phyloP scores from a whole-genome alignment of 1,284 basidiomycete genomes.

The Cryptococcus amylolentus region DNA sequence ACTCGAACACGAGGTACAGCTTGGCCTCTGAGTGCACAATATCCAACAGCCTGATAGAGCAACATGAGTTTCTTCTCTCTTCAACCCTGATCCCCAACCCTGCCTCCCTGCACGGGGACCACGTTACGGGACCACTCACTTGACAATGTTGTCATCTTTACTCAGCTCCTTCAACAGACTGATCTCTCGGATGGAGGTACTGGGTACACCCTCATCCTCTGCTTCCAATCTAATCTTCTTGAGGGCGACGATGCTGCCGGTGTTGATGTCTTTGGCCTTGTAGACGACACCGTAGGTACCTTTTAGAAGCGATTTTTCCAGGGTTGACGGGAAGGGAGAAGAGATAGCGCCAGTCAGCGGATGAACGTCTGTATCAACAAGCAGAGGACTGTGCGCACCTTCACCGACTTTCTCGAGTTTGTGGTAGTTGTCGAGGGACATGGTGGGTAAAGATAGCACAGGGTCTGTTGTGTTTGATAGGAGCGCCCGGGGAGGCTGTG shows the following conservation, averaged over 20 bases:
- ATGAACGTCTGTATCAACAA: not conserved
- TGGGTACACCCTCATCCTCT: constrained; percentile 90
- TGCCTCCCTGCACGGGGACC: not conserved
- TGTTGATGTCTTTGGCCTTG: constrained; percentile 76
- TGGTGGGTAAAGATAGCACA: constrained; percentile 6
- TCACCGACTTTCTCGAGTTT: constrained; percentile 80
- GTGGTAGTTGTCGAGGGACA: constrained; percentile 52
- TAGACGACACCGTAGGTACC: constrained; percentile 99
- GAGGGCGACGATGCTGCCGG: constrained; percentile 78
- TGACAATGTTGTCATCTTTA: constrained; percentile 92
- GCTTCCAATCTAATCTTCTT: constrained; percentile 99
- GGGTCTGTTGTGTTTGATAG: not conserved
- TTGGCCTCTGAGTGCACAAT: constrained; percentile 98
- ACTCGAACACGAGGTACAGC: constrained; percentile 97
- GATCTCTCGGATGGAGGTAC: constrained; percentile 96
- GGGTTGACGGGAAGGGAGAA: not conserved
- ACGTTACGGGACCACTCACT: constrained; percentile 31
- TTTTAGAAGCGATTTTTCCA: constrained; percentile 42
- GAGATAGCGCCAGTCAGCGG: not conserved
- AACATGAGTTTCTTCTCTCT: not conserved
- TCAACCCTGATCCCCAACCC: not conserved
- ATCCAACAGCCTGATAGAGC: constrained; percentile 85
- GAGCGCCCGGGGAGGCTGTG: not conserved
- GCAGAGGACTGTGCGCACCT: constrained; percentile 35
- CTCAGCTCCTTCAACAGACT: constrained; percentile 88